Conservation (phyloP, 257 asterid genomes). For the Solanum rostratum region DNA sequence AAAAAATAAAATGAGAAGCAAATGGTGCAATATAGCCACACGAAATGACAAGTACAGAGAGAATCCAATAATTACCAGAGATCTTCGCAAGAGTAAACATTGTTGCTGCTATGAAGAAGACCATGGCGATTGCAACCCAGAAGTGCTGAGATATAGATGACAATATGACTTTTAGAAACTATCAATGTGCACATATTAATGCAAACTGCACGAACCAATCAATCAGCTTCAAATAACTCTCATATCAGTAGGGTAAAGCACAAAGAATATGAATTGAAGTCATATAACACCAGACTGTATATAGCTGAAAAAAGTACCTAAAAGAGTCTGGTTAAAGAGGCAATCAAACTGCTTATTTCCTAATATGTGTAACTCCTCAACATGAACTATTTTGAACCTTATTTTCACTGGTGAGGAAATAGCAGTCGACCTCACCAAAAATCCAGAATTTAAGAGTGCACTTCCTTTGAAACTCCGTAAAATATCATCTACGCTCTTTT, state of each 20-base stretch:
- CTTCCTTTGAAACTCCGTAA: background rate
- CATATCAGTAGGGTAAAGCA: background rate
- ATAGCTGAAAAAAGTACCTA: background rate
- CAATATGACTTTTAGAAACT: slow-evolving; percentile 2
- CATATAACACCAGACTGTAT: background rate
- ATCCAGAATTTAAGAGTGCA: background rate
- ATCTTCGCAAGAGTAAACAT: slow-evolving; percentile 79
- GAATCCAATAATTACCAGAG: slow-evolving; percentile 41
- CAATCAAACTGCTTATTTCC: background rate
- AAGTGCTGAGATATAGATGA: slow-evolving; percentile 65
- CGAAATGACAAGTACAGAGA: background rate
- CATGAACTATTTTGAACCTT: background rate
- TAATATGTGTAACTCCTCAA: background rate
- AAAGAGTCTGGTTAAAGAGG: background rate
- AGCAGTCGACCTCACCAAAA: background rate
- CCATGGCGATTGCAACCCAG: slow-evolving; percentile 98
- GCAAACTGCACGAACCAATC: background rate
- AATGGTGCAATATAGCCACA: background rate
- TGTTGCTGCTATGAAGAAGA: slow-evolving; percentile 94
- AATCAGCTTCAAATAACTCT: background rate
- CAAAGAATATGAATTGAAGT: background rate
- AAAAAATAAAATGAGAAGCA: background rate
- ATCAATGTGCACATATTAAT: background rate
- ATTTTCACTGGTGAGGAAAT: background rate
- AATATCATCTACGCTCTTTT: background rate